Percentiles rank a stretch among this genome's conserved stretches.
Conservation (phyloP, 352 stramenopile species). For the Globisporangium cystogenes region DNA sequence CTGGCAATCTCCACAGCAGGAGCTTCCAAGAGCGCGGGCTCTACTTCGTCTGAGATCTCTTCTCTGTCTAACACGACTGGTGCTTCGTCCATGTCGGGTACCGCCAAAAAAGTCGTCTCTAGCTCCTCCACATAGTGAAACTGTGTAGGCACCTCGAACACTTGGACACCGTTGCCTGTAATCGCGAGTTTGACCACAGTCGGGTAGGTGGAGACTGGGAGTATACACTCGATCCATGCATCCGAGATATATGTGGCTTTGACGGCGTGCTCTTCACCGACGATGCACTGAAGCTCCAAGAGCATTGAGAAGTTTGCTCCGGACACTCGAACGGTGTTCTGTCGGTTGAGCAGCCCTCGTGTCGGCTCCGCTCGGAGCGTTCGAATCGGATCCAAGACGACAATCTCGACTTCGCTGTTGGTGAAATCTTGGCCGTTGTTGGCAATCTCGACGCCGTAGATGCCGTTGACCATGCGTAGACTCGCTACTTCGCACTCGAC, state of each 20-base stretch:
- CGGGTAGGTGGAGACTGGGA: conserved; percentile 16
- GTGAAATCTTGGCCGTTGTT: conserved; percentile 93
- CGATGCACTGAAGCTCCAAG: conserved; percentile 26
- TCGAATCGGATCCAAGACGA: conserved; percentile 24
- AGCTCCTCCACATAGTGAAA: conserved; percentile 37
- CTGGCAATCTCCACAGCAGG: too few relatives aligned
- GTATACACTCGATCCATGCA: conserved; percentile 24
- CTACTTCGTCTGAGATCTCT: too few relatives aligned
- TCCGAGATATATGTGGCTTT: conserved; percentile 17
- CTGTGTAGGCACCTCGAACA: conserved; percentile 12
- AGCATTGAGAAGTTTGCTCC: conserved; percentile 15
- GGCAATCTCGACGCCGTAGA: conserved; percentile 74
- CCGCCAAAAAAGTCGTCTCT: too few relatives aligned
- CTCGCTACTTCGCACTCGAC: conserved; percentile 26
- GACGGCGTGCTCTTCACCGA: conserved; percentile 28
- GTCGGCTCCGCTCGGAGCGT: conserved; percentile 17
- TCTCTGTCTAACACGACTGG: too few relatives aligned
- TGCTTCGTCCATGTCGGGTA: too few relatives aligned
- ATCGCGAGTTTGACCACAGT: conserved; percentile 15
- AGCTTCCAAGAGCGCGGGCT: too few relatives aligned
- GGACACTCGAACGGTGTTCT: conserved; percentile 19
- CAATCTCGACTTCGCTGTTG: conserved; percentile 66
- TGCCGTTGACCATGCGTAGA: background rate
- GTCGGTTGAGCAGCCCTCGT: conserved; percentile 14
- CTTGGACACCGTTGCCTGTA: conserved; percentile 25